Evolutionary conservation across 164 flowering plant genomes (phyloP).

Genomic region (Vitis vinifera): DNA sequence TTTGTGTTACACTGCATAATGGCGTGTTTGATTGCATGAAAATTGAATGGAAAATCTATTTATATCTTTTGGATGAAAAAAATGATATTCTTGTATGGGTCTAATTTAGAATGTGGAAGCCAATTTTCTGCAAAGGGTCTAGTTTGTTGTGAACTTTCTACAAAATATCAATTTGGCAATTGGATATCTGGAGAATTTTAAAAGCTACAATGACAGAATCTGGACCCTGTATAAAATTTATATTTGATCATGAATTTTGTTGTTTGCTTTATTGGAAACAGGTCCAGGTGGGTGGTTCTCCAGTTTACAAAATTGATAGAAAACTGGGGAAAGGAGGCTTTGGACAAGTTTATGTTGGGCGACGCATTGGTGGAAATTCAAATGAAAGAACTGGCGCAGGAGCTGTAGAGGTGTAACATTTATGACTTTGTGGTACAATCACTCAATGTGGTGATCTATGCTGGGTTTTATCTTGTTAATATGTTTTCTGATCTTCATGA

Average conservation of each 20-base stretch:
- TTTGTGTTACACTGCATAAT: too few relatives aligned
- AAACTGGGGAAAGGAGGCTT: conserved; percentile 94
- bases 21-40: too few relatives aligned
- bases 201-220: not conserved
- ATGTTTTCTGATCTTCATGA: not conserved
- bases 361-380: conserved; percentile 39
- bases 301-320: conserved; percentile 60
- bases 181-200: too few relatives aligned
- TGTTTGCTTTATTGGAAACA: conserved; percentile 24
- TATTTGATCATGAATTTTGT: not conserved
- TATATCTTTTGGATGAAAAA: too few relatives aligned
- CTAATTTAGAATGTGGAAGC: too few relatives aligned
- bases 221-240: not conserved
- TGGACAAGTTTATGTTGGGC: conserved; percentile 92
- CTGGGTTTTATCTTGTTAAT: not conserved
- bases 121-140: too few relatives aligned
- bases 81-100: too few relatives aligned
- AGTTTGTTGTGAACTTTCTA: too few relatives aligned
- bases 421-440: not conserved
- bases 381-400: conserved; percentile 57
- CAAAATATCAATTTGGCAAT: too few relatives aligned
- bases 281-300: conserved; percentile 88
- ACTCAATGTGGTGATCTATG: not conserved
- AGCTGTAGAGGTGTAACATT: conserved; percentile 59
- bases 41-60: too few relatives aligned